Conservation (phyloP, 176 grass and related monocot species). For the Phoenix roebelenii region DNA sequence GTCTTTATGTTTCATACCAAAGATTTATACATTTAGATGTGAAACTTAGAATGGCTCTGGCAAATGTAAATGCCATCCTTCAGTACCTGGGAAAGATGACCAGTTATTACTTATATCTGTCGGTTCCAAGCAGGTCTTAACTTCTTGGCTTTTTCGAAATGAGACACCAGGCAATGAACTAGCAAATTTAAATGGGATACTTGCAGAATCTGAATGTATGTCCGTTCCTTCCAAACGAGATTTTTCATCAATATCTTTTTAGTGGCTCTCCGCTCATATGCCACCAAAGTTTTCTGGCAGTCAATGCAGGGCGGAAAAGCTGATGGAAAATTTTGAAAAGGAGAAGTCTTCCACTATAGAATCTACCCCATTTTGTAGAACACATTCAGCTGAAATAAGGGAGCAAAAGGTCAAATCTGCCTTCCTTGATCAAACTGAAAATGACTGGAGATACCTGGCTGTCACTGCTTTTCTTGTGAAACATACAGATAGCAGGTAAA, state of each 20-base stretch:
- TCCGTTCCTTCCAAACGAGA: conserved; percentile 10
- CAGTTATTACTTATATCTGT: conserved; percentile 74
- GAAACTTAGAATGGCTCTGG: conserved; percentile 4
- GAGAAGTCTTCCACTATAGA: conserved; percentile 14
- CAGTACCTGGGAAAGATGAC: conserved; percentile 20
- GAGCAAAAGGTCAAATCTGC: conserved; percentile 11
- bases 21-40: conserved; percentile 35
- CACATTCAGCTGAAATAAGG: not conserved
- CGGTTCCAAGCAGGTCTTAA: conserved; percentile 92
- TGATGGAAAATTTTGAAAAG: conserved; percentile 21
- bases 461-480: conserved; percentile 92
- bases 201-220: conserved; percentile 23
- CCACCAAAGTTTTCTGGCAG: conserved; percentile 43
- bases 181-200: conserved; percentile 5
- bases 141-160: conserved; percentile 72
- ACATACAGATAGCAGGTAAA: conserved; percentile 47
- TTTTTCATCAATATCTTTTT: conserved; percentile 44
- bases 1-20: conserved; percentile 65
- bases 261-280: conserved; percentile 87
- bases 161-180: conserved; percentile 8
- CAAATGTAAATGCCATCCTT: conserved; percentile 12
- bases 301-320: conserved; percentile 15
- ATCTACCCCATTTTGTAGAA: conserved; percentile 1
- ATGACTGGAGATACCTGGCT: conserved; percentile 98
- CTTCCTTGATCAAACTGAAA: conserved; percentile 48